Evolutionary conservation across 2,329 filamentous ascomycete species (phyloP), one percentile per base, ranked within the genome.

Genomic region (Ambrosiella beaveri): DNA sequence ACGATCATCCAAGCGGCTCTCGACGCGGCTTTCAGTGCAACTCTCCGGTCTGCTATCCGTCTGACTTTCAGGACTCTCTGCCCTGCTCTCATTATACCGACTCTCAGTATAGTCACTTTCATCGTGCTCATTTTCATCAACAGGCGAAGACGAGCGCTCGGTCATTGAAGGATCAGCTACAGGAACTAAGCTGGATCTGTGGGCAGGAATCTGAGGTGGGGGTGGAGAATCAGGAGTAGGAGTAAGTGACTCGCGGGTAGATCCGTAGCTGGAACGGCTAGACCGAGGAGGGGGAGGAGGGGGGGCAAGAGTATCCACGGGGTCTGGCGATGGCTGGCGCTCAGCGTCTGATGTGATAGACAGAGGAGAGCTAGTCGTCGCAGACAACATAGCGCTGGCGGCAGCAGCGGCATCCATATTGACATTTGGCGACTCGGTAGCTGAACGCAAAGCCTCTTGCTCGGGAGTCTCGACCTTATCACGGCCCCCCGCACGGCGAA

Each of bases 401-500:
- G 44, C 35, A 55, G 51, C 45, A 54, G 59, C 40, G 17, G 51
- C 56, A 37, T 52, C 45, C 2, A 57, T 38, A 40, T 60, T 49
- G 13, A 57, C 55, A 8, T 17, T 45, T 17, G 55, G 50, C 2
- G 55, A 54, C 15, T 57, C 50, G 27, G 55, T 55, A 40, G 51
- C 41, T 17, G 59, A 55, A 39, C 49, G 59, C 12, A 54, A 41
- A 38, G 55, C 45, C 12, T 60, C 59, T 37, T 56, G 57, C 59
- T 60, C 59, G 37, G 59, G 51, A 54, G 59, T 60, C 51, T 54
- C 56, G 56, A 55, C 41, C 56, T 57, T 74, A 65, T 80, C 75
- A 59, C 77, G 73, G 63, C 74, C 66, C 59, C 73, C 76, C 57
- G 76, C 82, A 62, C 83, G 78, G 64, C 83, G 75, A 74, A 86